Base-by-base conservation (phyloP, 345 rosid genomes). In the Brassica cretica region DNA sequence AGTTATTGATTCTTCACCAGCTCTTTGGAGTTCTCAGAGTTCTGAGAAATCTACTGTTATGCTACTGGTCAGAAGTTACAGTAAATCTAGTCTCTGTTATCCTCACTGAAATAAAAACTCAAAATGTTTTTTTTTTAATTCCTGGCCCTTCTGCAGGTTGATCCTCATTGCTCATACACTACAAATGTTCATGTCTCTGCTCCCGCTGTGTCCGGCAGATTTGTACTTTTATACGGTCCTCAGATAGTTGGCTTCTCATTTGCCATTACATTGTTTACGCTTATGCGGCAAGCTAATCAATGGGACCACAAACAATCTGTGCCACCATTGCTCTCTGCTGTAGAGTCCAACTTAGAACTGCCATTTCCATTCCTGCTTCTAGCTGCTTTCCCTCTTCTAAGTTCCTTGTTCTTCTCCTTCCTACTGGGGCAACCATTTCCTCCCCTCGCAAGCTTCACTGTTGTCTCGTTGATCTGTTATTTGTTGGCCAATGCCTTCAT, bases 81-180 rank as follows among this genome's bases (percentile, higher is more conserved):
- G 30, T 72, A 37, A 33, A 29, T 46, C 67, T 56, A 32, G 44
- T 49, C 72, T 71, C 46, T 61, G 67, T 12, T 73, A 59, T 78
- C 32, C 55, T 64, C 58, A 62, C 27, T 75, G 44, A 62, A 62
- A 51, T 30, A 1, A 68, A 46, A 70, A 65, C 29, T 11, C 18
- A 68, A 35, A 35, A 39, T 58, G 61, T 0, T 8, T 8, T 46
- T 66, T 66, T 18, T 69, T 24, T 24, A 14, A 53, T 56, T 76
- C 64, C 32, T 5, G 60, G 49, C 80, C 37, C 67, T 79, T 75
- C 55, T 85, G 74, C 88, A 95, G 99, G 91, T 89, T 90, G 99
- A 95, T 75, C 98, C 99, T 70, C 99, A 95, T 82, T 95, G 98
- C 84, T 88, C 97, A 6, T 95, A 92, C 78, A 90, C 87, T 73